Conservation (phyloP, 2,329 filamentous ascomycete species). For the Blumeria hordei region DNA sequence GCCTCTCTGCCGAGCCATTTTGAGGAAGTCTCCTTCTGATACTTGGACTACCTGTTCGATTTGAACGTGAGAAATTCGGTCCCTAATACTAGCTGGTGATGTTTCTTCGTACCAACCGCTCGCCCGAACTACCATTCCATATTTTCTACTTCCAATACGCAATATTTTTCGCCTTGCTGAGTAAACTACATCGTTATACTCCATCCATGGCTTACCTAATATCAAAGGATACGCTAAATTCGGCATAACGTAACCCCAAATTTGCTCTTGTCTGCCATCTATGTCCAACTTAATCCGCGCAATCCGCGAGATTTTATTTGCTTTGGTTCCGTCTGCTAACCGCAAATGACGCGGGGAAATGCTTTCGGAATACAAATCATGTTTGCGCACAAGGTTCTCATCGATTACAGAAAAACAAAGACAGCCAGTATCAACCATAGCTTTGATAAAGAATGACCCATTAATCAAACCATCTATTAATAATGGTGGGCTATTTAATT, state of each 20-base stretch:
- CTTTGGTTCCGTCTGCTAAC: not conserved
- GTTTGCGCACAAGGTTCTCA: not conserved
- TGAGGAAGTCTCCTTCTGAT: not conserved
- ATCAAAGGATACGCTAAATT: not conserved
- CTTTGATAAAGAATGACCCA: not conserved
- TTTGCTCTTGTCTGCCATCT: not conserved
- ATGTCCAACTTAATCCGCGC: not conserved
- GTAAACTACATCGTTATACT: not conserved
- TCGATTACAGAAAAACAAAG: slow-evolving; percentile 1
- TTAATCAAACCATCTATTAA: slow-evolving; percentile 1
- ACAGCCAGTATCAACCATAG: not conserved
- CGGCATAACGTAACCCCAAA: not conserved
- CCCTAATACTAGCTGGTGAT: not conserved
- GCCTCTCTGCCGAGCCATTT: not conserved
- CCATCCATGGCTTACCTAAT: not conserved
- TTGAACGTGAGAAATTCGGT: not conserved
- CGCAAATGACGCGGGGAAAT: not conserved
- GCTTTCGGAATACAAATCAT: not conserved
- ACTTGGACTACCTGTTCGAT: not conserved
- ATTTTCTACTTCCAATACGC: not conserved
- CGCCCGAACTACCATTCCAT: not conserved
- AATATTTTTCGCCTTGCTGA: not conserved
- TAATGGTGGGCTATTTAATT: not conserved
- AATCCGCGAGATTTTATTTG: not conserved
- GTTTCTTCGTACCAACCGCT: not conserved